phyloP scores from a whole-genome alignment of 176 grass and related monocot species.

The Oryza australiensis region DNA sequence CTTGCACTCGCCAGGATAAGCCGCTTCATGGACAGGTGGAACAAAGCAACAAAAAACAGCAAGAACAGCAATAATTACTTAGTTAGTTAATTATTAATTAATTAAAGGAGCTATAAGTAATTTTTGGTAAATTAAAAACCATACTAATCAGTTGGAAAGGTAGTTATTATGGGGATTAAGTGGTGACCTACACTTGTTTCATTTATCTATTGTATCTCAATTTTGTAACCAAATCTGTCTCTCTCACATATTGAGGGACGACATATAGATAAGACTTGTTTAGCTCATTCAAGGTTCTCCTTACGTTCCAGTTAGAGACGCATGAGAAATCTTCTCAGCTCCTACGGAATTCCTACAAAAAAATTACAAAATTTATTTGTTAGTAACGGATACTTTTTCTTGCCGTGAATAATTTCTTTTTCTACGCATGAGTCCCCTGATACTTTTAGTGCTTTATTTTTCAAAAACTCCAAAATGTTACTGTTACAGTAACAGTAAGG shows the following conservation, averaged over 20 bases:
- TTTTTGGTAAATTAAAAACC: conserved; percentile 6
- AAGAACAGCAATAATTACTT: conserved; percentile 3
- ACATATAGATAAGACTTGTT: not conserved
- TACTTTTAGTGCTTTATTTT: no score
- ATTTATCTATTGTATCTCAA: not conserved
- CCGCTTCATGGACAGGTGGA: conserved; percentile 65
- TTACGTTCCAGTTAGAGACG: not conserved
- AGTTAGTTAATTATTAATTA: no score
- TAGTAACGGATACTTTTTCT: not conserved
- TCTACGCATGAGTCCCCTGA: no score
- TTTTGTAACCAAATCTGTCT: conserved; percentile 26
- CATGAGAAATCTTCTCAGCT: not conserved
- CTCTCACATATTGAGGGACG: conserved; percentile 12
- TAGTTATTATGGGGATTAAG: not conserved
- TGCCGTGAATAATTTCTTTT: no score
- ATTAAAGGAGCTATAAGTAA: not conserved
- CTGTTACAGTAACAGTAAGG: not conserved
- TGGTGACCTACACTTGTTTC: not conserved
- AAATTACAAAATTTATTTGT: no score
- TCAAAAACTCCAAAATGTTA: not conserved
- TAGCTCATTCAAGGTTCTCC: not conserved
- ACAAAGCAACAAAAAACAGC: conserved; percentile 6
- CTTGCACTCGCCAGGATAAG: conserved; percentile 64
- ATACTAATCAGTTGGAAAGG: not conserved
- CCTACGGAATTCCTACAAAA: not conserved